phyloP scores from a whole-genome alignment of 768 basidiomycete species.

The Phylloporus sp. region DNA sequence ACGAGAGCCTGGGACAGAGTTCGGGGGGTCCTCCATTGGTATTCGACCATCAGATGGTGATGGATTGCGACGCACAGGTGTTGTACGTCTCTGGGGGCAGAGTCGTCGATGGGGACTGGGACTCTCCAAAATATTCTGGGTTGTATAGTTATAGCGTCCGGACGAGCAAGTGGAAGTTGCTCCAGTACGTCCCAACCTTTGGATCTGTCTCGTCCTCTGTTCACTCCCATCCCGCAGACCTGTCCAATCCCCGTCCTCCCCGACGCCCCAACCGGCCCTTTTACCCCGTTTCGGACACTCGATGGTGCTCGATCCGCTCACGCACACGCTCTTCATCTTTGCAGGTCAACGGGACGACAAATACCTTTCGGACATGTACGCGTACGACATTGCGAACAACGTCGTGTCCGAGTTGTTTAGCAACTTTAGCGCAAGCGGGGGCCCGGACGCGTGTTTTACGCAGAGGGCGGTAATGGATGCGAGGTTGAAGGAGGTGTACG shows the following conservation, averaged over 20 bases:
- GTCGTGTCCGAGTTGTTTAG: constrained; percentile 56
- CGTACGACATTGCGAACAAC: constrained; percentile 57
- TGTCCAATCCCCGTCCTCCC: constrained; percentile 9
- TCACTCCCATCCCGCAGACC: constrained; percentile 16
- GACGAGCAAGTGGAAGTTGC: constrained; percentile 58
- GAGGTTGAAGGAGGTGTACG: constrained; percentile 59
- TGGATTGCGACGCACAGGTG: constrained; percentile 65
- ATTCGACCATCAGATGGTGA: constrained; percentile 78
- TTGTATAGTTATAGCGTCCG: constrained; percentile 69
- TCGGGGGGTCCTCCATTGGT: constrained; percentile 68
- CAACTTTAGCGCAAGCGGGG: constrained; percentile 55
- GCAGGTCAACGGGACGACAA: constrained; percentile 66
- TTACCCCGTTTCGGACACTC: constrained; percentile 71
- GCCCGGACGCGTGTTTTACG: constrained; percentile 68
- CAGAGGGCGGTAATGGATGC: constrained; percentile 72
- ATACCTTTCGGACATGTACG: constrained; percentile 71
- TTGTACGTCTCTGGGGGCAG: constrained; percentile 76
- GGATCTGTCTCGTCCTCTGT: background rate
- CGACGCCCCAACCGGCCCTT: constrained; percentile 38
- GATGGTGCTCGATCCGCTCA: constrained; percentile 66
- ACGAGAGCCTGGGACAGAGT: constrained; percentile 32
- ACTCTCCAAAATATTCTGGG: constrained; percentile 58
- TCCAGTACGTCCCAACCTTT: constrained; percentile 48
- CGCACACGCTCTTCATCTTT: constrained; percentile 62
- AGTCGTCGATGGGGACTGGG: constrained; percentile 61